Base-by-base conservation (phyloP, 345 rosid species). In the Geranium brycei region DNA sequence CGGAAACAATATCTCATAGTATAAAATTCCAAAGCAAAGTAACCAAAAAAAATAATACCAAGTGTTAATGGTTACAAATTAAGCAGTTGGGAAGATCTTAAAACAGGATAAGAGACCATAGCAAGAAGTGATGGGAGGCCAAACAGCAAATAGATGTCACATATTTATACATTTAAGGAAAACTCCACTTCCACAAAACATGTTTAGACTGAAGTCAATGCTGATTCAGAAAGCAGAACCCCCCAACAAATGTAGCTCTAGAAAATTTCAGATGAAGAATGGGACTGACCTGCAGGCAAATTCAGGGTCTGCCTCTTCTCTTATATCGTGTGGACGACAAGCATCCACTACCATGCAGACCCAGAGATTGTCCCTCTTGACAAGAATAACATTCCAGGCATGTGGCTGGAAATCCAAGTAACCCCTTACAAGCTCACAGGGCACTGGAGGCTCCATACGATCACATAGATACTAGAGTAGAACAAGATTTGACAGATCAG, bases 381-480 rank as follows among this genome's bases (percentile, higher is more conserved):
- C 69, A 57, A 78, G 83, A 70, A 90, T 71, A 60, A 77, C 72
- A 74, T 93, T 93, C 99, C 99, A 93, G 17, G 97, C 97, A 82
- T 90, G 99, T 41, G 97, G 96, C 75, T 74, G 68, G 77, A 83
- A 93, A 79, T 90, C 97, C 72, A 90, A 74, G 78, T 93, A 93
- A 19, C 99, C 99, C 80, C 99, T 88, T 56, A 93, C 90, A 82
- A 93, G 91, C 82, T 93, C 99, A 65, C 99, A 90, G 17, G 91
- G 96, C 56, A 93, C 68, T 35, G 97, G 95, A 65, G 97, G 97
- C 61, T 85, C 84, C 91, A 90, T 87, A 57, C 99, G 82, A 61
- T 93, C 99, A 67, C 99, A 93, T 41, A 93, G 85, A 77, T 88
- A 90, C 99, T 90, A 72, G 18, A 74, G 57, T 57, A 72, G 69